A percentile compares a stretch with the other conserved stretches of the same genome.
Evolutionary conservation across 768 basidiomycete species (phyloP).

Genomic region (Tubosaeta sp.): DNA sequence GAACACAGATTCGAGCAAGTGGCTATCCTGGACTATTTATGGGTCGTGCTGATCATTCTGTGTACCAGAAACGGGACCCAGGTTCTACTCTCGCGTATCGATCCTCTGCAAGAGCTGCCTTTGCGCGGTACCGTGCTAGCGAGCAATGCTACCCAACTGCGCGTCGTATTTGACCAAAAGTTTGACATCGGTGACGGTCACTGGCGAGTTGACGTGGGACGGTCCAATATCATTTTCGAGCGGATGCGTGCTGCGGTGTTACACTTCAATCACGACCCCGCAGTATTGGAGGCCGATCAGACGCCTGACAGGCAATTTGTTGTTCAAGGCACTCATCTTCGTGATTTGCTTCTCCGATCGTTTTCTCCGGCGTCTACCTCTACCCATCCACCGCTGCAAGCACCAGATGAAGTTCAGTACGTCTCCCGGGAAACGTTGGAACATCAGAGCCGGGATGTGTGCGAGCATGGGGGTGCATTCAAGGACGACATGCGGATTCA

Average conservation of each 20-base stretch:
- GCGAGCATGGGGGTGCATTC: conserved; percentile 47
- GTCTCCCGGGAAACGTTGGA: conserved; percentile 36
- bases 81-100: conserved; percentile 57
- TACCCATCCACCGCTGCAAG: conserved; percentile 33
- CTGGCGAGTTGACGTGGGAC: conserved; percentile 72
- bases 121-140: conserved; percentile 54
- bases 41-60: conserved; percentile 1
- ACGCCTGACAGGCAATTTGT: conserved; percentile 45
- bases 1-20: conserved; percentile 71
- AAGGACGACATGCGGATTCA: conserved; percentile 69
- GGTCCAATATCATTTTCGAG: conserved; percentile 58
- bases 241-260: conserved; percentile 68
- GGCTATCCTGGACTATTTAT: neutral
- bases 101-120: conserved; percentile 56
- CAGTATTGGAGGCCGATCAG: conserved; percentile 32
- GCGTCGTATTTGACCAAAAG: conserved; percentile 52
- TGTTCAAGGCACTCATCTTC: conserved; percentile 65
- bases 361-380: conserved; percentile 36
- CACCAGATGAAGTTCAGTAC: conserved; percentile 37
- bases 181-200: conserved; percentile 41
- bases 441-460: conserved; percentile 28
- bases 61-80: conserved; percentile 61
- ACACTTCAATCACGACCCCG: conserved; percentile 52
- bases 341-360: conserved; percentile 63
- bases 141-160: conserved; percentile 47